Conservation (phyloP, 306 rosid species). For the Begonia loranthoides region DNA sequence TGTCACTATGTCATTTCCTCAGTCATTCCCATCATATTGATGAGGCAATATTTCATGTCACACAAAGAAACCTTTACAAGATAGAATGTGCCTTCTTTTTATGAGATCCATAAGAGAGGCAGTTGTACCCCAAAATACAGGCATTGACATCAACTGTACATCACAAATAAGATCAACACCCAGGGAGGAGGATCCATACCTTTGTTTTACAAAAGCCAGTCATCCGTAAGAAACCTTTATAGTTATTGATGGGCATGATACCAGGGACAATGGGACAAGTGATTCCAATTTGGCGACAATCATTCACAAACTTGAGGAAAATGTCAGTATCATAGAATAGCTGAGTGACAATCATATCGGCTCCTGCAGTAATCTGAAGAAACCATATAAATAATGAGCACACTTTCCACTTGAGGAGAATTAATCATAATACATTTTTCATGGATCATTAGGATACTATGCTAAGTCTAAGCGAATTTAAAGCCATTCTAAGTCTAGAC, state of each 20-base stretch:
- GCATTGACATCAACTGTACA: too few species aligned
- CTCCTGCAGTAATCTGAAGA: slow-evolving; percentile 70
- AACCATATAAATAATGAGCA: slow-evolving; percentile 3
- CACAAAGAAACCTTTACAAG: too few species aligned
- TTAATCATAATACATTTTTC: neutral
- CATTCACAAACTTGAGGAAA: slow-evolving; percentile 87
- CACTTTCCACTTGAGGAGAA: neutral
- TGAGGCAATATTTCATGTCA: too few species aligned
- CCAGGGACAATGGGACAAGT: slow-evolving; percentile 95
- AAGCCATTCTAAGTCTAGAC: too few species aligned
- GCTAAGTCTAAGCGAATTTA: too few species aligned
- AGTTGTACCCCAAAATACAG: too few species aligned
- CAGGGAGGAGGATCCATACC: slow-evolving; percentile 20
- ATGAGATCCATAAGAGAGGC: too few species aligned
- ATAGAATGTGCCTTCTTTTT: too few species aligned
- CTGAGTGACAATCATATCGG: slow-evolving; percentile 88
- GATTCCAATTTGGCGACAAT: slow-evolving; percentile 96
- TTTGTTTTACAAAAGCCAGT: slow-evolving; percentile 95
- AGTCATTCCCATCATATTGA: too few species aligned
- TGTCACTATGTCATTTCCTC: too few species aligned
- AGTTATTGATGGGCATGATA: slow-evolving; percentile 94
- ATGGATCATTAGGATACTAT: too few species aligned
- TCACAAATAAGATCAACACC: too few species aligned
- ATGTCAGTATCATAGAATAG: slow-evolving; percentile 78
- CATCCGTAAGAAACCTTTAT: slow-evolving; percentile 92